Percentiles rank a stretch among this genome's conserved stretches.
These are phyloP conservation scores for Podaxis sp. DNA, from an alignment of 768 basidiomycete species.

Conservation along the genomic window DNA sequence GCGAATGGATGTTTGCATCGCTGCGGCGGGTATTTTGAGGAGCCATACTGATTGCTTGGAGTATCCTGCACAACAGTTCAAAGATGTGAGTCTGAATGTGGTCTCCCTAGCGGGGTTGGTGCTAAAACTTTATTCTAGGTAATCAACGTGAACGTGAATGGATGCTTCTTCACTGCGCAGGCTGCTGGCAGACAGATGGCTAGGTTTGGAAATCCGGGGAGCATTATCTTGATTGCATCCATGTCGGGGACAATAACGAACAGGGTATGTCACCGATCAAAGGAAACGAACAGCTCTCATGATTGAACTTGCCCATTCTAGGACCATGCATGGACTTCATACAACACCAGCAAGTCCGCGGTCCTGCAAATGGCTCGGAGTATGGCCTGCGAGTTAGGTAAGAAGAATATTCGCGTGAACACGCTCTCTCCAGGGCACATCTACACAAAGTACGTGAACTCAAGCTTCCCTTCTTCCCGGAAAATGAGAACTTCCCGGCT, in stretches of 20 bases:
- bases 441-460: slow-evolving; percentile 54
- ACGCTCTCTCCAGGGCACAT: slow-evolving; percentile 77
- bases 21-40: slow-evolving; percentile 74
- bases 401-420: slow-evolving; percentile 68
- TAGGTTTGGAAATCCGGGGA: slow-evolving; percentile 52
- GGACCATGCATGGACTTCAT: slow-evolving; percentile 77
- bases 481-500: neutral
- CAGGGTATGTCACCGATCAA: slow-evolving; percentile 39
- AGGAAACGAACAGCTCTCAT: neutral
- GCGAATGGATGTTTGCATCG: slow-evolving; percentile 74
- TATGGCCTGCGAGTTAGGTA: slow-evolving; percentile 80
- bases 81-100: slow-evolving; percentile 42
- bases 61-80: slow-evolving; percentile 64
- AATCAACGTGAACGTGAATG: slow-evolving; percentile 65
- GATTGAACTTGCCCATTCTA: slow-evolving; percentile 23
- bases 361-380: slow-evolving; percentile 80
- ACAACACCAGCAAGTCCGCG: slow-evolving; percentile 76
- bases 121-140: slow-evolving; percentile 39
- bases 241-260: slow-evolving; percentile 76
- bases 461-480: no score
- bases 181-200: slow-evolving; percentile 65
- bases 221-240: slow-evolving; percentile 65
- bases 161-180: slow-evolving; percentile 64
- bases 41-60: slow-evolving; percentile 60
- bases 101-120: neutral